Evolutionary conservation across 1,139 yeast species (phyloP).

Genomic region (Saccharomycopsis phalli): DNA sequence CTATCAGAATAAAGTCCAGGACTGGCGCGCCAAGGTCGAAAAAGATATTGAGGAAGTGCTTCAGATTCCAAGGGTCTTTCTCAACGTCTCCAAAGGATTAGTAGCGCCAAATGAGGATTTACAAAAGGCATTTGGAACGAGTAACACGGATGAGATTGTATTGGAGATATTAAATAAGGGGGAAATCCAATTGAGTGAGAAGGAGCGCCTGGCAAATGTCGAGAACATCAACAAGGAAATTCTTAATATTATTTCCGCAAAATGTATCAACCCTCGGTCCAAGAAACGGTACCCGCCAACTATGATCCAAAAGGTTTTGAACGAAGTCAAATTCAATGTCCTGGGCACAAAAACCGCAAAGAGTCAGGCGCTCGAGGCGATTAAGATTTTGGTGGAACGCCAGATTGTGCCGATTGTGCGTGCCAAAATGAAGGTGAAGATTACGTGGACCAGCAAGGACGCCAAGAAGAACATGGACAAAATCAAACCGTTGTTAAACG

Average conservation of each 20-base stretch:
- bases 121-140: constrained; percentile 62
- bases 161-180: constrained; percentile 80
- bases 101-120: constrained; percentile 88
- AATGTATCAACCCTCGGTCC: constrained; percentile 83
- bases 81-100: constrained; percentile 90
- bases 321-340: constrained; percentile 73
- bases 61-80: constrained; percentile 90
- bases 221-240: constrained; percentile 78
- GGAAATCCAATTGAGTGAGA: constrained; percentile 89
- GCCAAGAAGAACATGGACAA: constrained; percentile 44
- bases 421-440: constrained; percentile 83
- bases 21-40: constrained; percentile 83
- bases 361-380: constrained; percentile 86
- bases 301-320: constrained; percentile 82
- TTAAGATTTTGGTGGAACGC: constrained; percentile 61
- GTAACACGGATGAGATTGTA: constrained; percentile 66
- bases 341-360: constrained; percentile 76
- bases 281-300: constrained; percentile 91
- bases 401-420: constrained; percentile 90
- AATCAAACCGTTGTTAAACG: constrained; percentile 42
- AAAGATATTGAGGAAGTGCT: constrained; percentile 92
- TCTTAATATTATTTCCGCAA: constrained; percentile 73
- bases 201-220: constrained; percentile 74
- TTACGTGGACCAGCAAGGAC: constrained; percentile 39
- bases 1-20: constrained; percentile 94